Base-by-base conservation (phyloP, 345 rosid species). In the Lepidium aucheri region DNA sequence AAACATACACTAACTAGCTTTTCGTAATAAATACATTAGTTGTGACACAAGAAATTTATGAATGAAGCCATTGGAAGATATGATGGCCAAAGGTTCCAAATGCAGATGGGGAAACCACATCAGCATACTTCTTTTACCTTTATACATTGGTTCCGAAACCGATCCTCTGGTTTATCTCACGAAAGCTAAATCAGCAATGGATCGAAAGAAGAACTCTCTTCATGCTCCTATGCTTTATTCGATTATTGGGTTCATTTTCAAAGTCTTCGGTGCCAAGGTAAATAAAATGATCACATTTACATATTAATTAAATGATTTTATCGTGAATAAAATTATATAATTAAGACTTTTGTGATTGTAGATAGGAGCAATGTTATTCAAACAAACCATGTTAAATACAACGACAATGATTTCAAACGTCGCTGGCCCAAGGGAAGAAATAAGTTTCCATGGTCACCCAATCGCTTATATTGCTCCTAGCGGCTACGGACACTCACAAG, bases 401-500 rank as follows among this genome's bases (percentile, higher is more conserved):
- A 80, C 86, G 7, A 8, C 79, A n/a, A 68, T n/a, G 70, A 58
- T 68, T 55, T 87, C 86, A 8, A 87, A 81, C 14, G 40, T 83
- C 17, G 59, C 65, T 17, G 86, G 88, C 13, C 90, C 85, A 1
- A n/a, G 10, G 0, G 83, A 83, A 65, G 85, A 85, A 63, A 76
- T 84, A 4, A 65, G 80, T 63, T 81, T 83, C 35, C 82, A 74
- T 49, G 90, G 86, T 2, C 75, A 78, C 62, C 81, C 80, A 5
- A 53, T 84, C 1, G 70, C 84, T 49, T 87, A 78, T 64, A 53
- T 84, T 33, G 84, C 80, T 39, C 85, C 85, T 5, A 75, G 70
- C 11, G 74, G 63, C 45, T 83, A 79, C 35, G 85, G 85, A 15
- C 85, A 79, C 13, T 75, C 94, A 12, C 81, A 84, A 39, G 84